Percentiles rank a stretch among this genome's conserved stretches.
phyloP scores from a whole-genome alignment of 176 grass and related monocot species.

The Aegilops longissima region DNA sequence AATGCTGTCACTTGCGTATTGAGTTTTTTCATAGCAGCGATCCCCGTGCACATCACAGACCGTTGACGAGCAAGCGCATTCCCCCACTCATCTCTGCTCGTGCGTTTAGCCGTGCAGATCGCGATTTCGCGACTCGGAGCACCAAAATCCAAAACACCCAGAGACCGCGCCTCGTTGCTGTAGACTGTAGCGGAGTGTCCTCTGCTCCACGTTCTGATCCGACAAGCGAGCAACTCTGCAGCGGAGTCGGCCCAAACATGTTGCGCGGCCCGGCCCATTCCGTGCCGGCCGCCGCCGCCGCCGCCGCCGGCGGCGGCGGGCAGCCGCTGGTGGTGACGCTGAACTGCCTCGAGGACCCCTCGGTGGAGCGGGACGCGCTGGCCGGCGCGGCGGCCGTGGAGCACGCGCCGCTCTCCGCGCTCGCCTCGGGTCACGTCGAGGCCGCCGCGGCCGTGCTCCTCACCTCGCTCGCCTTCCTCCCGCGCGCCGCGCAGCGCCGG shows the following conservation, averaged over 20 bases:
- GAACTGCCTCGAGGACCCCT: constrained; percentile 82
- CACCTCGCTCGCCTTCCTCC: constrained; percentile 79
- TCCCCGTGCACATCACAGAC: neutral
- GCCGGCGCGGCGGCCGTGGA: constrained; percentile 64
- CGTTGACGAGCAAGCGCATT: neutral
- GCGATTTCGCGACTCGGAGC: neutral
- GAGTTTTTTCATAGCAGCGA: neutral
- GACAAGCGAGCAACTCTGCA: neutral
- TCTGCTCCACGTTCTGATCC: neutral
- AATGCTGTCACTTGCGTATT: neutral
- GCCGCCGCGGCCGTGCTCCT: constrained; percentile 65
- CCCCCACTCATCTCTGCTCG: neutral
- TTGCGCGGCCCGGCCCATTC: constrained; percentile 38
- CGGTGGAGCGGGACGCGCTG: constrained; percentile 66
- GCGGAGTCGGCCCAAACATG: constrained; percentile 45
- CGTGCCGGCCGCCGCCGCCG: neutral
- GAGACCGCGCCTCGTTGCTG: neutral
- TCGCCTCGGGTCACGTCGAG: constrained; percentile 62
- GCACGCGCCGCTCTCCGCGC: constrained; percentile 64
- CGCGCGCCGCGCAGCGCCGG: constrained; percentile 79
- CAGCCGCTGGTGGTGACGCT: constrained; percentile 68
- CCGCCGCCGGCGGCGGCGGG: neutral
- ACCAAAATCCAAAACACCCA: neutral
- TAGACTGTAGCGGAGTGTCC: neutral
- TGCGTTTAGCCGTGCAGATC: neutral